A percentile compares a stretch with the other conserved stretches of the same genome.
These are phyloP conservation scores for Salvia hispanica DNA, from an alignment of 257 asterid species.

Conservation along the genomic window DNA sequence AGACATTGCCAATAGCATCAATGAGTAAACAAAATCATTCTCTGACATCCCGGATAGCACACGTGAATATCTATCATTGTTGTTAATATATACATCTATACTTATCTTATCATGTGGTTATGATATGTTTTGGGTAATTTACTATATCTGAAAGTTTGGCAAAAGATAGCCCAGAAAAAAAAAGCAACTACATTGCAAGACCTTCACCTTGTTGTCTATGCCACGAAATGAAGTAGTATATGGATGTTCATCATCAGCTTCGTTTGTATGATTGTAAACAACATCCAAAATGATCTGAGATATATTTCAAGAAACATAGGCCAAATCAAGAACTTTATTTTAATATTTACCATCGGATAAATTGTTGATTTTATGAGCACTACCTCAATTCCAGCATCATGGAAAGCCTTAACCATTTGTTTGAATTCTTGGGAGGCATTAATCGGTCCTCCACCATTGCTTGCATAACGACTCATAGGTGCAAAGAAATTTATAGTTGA, in stretches of 20 bases:
- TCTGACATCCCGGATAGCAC: constrained; percentile 6
- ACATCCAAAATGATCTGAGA: constrained; percentile 91
- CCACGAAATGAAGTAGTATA: constrained; percentile 97
- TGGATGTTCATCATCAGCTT: constrained; percentile 86
- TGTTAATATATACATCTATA: constrained; percentile 3
- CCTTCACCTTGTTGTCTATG: constrained; percentile 93
- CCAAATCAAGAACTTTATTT: constrained; percentile 21
- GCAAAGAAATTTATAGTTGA: constrained; percentile 93
- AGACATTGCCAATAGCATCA: constrained; percentile 7
- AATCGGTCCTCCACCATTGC: constrained; percentile 84
- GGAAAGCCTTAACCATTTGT: constrained; percentile 96
- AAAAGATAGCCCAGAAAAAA: constrained; percentile 16
- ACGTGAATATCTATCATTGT: not conserved
- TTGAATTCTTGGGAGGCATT: constrained; percentile 79
- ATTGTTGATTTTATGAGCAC: constrained; percentile 20
- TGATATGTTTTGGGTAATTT: constrained; percentile 8
- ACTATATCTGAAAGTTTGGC: not conserved
- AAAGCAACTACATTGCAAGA: constrained; percentile 14
- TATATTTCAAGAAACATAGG: constrained; percentile 32
- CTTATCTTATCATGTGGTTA: not conserved
- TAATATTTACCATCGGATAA: constrained; percentile 8
- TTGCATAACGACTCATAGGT: constrained; percentile 98
- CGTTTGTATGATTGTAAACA: constrained; percentile 95
- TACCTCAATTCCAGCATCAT: constrained; percentile 95
- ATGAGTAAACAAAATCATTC: constrained; percentile 15